Evolutionary conservation across 192 early-diverging fungal genomes (phyloP), one percentile per base, ranked within the genome.

Genomic region (Mortierella alpina): DNA sequence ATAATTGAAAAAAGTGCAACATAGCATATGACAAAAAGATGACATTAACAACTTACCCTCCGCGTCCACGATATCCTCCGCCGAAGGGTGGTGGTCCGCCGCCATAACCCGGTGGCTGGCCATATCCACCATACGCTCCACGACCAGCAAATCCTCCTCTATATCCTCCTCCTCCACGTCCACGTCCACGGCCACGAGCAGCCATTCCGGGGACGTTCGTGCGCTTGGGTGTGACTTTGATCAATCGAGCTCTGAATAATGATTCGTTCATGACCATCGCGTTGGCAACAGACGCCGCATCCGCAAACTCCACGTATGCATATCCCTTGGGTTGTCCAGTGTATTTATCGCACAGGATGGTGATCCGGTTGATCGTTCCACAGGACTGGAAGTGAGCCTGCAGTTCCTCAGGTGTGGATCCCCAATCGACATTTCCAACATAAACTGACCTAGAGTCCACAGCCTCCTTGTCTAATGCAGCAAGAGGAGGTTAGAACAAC

Each of bases 341-440:
- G 73, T 85, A 95, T 80, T 96, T 96, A 85, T 99, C 94, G 75
- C 95, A 96, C 49, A 96, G 83, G 70, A 99, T 99, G 11, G 98
- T 99, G 22, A 99, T 95, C 31, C 98, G 90, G 82, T 97, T 99
- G 80, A 99, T 97, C 39, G 92, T 92, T n/a, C 98, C 98, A 79
- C 96, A 97, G 8, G 94, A 89, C 84, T 96, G 92, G 73, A 99
- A 99, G 73, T 96, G 96, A 39, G 91, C 90, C 82, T 98, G 96
- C 44, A 99, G 87, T 68, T 98, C 95, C 72, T 98, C 97, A 17
- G 98, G 96, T 60, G 96, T 96, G 31, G 95, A 86, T 50, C 84
- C 86, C 86, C 98, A 99, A 83, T 99, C 98, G 20, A 99, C 96
- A 84, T 96, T 97, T 49, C 96, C 96, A 50, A 99, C 93, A 82